Evolutionary conservation across 352 stramenopile species (phyloP), one percentile per base, ranked within the genome.

Genomic region (Globisporangium splendens): DNA sequence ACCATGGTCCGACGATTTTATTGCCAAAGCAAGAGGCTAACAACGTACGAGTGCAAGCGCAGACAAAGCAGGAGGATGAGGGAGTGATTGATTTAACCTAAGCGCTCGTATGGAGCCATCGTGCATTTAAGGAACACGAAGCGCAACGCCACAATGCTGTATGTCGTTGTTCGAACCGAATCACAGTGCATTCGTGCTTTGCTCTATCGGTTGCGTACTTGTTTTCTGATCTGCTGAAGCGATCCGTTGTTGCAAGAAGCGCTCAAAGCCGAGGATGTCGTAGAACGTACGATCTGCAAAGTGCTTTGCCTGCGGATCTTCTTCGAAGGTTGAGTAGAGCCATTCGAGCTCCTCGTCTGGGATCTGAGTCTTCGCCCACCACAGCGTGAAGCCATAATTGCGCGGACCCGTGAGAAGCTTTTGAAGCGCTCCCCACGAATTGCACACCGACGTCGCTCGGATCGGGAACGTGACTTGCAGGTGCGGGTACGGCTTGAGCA

Each of bases 311-410:
- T 8, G 38, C 12, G 42, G n/a, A 8, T 46, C 39, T 39, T 66
- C 38, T 63, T 88, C 80, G n/a, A 90, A 63, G 15, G 65, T 83
- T 18, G 54, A 54, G 46, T 76, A 88, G 1, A 91, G 54, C 81
- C 81, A 91, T 49, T 86, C 76, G 33, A 88, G 61, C 44, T 88
- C 72, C 7, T 73, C 59, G 17, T 84, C 66, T 0, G 54, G 24
- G 42, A 89, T 78, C 61, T 83, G 68, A 2, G 69, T 79, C 52
- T 71, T 73, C 8, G 78, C 69, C 81, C 81, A 91, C 81, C 81
- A 91, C 1, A 91, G 67, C 14, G 81, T 91, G 17, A 91, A 80
- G 10, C 80, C 77, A 48, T 77, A 83, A 18, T 78, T 83, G 20
- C 22, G 43, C 3, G 56, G 47, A 3, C 22, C 65, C 2, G 38